Percentiles rank a stretch among this genome's conserved stretches.
These are phyloP conservation scores for Aspergillus avenaceus DNA, from an alignment of 495 filamentous ascomycete genomes.

Conservation along the genomic window DNA sequence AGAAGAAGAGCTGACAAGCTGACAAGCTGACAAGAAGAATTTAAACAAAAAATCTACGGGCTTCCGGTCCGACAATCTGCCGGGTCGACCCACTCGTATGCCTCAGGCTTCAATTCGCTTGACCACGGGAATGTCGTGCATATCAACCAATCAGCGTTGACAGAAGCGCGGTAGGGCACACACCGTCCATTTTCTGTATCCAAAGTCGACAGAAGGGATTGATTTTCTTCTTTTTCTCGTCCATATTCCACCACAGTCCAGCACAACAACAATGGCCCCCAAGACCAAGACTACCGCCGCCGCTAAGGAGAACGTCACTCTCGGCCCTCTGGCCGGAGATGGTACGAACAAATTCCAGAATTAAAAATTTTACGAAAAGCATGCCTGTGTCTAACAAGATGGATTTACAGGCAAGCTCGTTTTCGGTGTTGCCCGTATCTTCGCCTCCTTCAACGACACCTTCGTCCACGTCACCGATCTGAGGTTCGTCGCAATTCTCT, in stretches of 20 bases:
- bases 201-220: conserved; percentile 7
- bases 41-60: conserved; percentile 34
- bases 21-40: conserved; percentile 16
- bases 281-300: conserved; percentile 78
- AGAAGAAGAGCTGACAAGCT: conserved; percentile 3
- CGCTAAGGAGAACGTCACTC: conserved; percentile 93
- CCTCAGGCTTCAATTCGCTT: conserved; percentile 33
- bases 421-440: conserved; percentile 98
- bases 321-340: conserved; percentile 90
- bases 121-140: neutral
- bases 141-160: conserved; percentile 27
- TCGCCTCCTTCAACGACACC: conserved; percentile 98
- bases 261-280: conserved; percentile 64
- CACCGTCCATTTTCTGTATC: conserved; percentile 35
- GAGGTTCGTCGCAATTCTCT: conserved; percentile 56
- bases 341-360: conserved; percentile 48
- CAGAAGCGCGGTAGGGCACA: conserved; percentile 37
- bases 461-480: conserved; percentile 99
- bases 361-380: neutral
- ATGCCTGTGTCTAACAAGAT: conserved; percentile 11
- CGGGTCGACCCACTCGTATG: conserved; percentile 10
- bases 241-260: conserved; percentile 42
- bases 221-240: conserved; percentile 24
- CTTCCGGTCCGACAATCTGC: conserved; percentile 29
- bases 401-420: conserved; percentile 73